Conservation (phyloP, 495 filamentous ascomycete species). For the Penicillium riverlandense region DNA sequence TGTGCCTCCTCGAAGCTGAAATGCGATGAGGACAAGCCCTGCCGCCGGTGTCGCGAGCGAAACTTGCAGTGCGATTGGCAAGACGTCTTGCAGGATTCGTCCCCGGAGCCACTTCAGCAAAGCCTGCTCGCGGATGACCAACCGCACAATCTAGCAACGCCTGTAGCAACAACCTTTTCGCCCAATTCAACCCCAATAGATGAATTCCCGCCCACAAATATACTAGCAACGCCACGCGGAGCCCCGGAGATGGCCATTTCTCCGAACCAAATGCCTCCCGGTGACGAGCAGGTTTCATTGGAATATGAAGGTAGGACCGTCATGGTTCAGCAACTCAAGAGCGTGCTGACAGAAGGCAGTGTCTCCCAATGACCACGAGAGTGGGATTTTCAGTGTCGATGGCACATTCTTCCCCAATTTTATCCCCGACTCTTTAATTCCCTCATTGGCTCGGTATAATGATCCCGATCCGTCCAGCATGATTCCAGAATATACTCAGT, state of each 20-base stretch:
- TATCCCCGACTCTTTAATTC: constrained; percentile 25
- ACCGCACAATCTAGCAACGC: neutral
- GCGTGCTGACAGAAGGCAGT: constrained; percentile 6
- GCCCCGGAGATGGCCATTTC: constrained; percentile 13
- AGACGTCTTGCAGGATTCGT: constrained; percentile 15
- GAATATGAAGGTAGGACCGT: constrained; percentile 15
- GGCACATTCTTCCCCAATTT: constrained; percentile 29
- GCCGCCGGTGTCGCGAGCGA: constrained; percentile 40
- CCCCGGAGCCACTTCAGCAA: constrained; percentile 13
- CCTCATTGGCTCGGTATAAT: constrained; percentile 19
- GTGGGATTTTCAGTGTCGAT: constrained; percentile 26
- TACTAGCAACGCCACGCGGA: constrained; percentile 16
- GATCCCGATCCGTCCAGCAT: constrained; percentile 17
- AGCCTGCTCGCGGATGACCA: neutral
- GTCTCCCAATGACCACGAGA: constrained; percentile 26
- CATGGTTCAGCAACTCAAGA: neutral
- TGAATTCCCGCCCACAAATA: constrained; percentile 1
- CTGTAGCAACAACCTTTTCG: constrained; percentile 5
- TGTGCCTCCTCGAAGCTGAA: constrained; percentile 49
- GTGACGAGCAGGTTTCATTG: constrained; percentile 1
- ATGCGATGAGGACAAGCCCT: constrained; percentile 45
- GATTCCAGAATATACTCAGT: constrained; percentile 20
- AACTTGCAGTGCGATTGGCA: constrained; percentile 39
- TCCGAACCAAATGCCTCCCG: neutral
- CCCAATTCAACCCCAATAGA: constrained; percentile 11